Evolutionary conservation across 345 rosid species (phyloP).

Genomic region (Hibiscus trionum): DNA sequence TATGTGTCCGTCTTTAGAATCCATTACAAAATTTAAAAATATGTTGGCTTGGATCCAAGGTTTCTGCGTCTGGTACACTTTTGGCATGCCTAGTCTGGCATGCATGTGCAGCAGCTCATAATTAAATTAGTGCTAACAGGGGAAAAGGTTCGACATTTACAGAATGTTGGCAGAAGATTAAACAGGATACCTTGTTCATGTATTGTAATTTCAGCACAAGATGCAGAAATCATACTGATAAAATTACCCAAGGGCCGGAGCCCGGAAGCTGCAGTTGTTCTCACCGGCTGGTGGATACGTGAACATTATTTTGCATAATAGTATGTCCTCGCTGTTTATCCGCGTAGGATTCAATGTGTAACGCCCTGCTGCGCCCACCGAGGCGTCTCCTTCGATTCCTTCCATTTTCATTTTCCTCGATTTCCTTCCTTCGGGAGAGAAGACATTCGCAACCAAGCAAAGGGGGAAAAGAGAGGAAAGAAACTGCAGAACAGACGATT

Average conservation of each 20-base stretch:
- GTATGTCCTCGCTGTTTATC: slow-evolving; percentile 60
- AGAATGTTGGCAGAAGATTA: neutral
- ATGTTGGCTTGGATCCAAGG: too few relatives aligned
- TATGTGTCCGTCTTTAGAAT: too few relatives aligned
- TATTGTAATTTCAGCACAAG: neutral
- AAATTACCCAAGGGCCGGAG: neutral
- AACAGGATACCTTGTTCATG: neutral
- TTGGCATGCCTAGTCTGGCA: too few relatives aligned
- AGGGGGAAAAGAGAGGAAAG: neutral
- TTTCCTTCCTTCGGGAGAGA: neutral
- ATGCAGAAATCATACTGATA: neutral
- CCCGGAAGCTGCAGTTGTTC: neutral
- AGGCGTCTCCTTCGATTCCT: slow-evolving; percentile 25
- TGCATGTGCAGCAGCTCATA: neutral
- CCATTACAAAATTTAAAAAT: neutral
- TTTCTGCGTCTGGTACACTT: too few relatives aligned
- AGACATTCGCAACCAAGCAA: neutral
- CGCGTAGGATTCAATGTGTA: slow-evolving; percentile 52
- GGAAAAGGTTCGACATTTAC: neutral
- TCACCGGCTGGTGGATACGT: slow-evolving; percentile 47
- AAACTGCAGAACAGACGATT: neutral
- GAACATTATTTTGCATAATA: slow-evolving; percentile 54
- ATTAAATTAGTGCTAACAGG: neutral
- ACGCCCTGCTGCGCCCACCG: slow-evolving; percentile 21
- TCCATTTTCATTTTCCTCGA: slow-evolving; percentile 29